Evolutionary conservation across 2,329 filamentous ascomycete genomes (phyloP), one percentile per base, ranked within the genome.

Genomic region (Calycina marina): DNA sequence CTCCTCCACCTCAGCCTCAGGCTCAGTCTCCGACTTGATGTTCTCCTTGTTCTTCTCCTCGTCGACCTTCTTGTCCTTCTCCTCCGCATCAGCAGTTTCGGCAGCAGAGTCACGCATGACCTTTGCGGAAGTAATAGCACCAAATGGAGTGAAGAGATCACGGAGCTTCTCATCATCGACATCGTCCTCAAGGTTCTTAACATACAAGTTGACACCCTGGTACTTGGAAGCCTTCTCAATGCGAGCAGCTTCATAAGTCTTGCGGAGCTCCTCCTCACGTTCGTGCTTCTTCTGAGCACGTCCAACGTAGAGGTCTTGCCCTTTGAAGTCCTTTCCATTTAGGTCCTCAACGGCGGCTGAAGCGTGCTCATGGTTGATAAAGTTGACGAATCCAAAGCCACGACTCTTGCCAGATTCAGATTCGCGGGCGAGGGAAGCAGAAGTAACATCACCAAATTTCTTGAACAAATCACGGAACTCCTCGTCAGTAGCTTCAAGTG

Each of bases 241-340:
- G 52, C 90, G 88, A 51, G 85, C 85, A 53, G 88, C 88, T 63
- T 98, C 90, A 61, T 98, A 96, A 54, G 93, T 93, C 70, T 84
- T 93, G 65, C 90, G 86, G 40, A 98, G 77, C 64, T 98, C 90
- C 66, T 98, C 90, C 68, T 98, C 90, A 53, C 90, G 90, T 69
- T 98, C 90, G 58, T 96, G 90, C 72, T 98, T 98, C 82, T 98
- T 98, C 70, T 96, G 90, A 37, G 90, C 90, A 58, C 90, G 86
- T 48, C 90, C 90, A 47, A 98, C 90, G 56, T 98, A 98, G 39
- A 98, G 74, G 56, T 92, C 90, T 67, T 96, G 85, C 40, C 83
- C 81, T 54, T 80, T 81, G 70, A 93, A 85, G 32, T 96, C 86
- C 52, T 76, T 84, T 55, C 82, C 77, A 59, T 98, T 88, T 45